Base-by-base conservation (phyloP, 2,329 filamentous ascomycete species). In the Phyllosticta citrichinensis region DNA sequence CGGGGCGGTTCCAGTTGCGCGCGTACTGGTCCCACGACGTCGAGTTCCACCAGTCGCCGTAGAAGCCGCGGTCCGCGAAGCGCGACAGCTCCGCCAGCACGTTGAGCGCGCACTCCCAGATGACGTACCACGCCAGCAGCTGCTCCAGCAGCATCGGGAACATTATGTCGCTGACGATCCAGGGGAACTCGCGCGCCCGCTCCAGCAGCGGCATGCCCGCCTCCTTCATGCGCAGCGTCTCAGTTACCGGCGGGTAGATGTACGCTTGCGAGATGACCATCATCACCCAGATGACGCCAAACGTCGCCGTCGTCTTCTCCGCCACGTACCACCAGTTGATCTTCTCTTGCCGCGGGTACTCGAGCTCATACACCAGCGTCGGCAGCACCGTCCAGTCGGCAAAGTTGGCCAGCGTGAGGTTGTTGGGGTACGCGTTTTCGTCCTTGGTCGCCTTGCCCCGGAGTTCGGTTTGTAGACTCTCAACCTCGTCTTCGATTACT, bases 111-210 rank as follows among this genome's bases (percentile, higher is more conserved):
- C 78, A 80, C 66, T 80, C 78, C 89, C 89, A 93, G 65, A 92
- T 91, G 27, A 93, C 81, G 70, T 91, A 92, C 86, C 88, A 93
- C 0, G 84, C 81, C 62, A 90, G 80, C 58, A 92, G 74, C 64
- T 91, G 90, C 70, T 92, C 88, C 74, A 91, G 84, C 74, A 92
- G 83, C 64, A 93, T 86, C 0, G 88, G 89, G 63, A 92, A 91
- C 9, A 91, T 79, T 63, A 93, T 79, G 66, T 92, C 88, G 62
- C 80, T 81, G n/a, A 91, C 74, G 60, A 92, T 81, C 81, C 86
- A 89, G 0, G 89, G 88, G 62, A 91, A 91, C 62, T 85, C 82
- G 62, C 74, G 75, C 68, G 89, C 82, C 55, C 88, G 81, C 63
- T 83, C 77, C 3, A 76, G 71, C 6, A 89, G 75, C 0, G 85